Conservation (phyloP, 208 protist species). For the Herpetomonas samuelpessoai region DNA sequence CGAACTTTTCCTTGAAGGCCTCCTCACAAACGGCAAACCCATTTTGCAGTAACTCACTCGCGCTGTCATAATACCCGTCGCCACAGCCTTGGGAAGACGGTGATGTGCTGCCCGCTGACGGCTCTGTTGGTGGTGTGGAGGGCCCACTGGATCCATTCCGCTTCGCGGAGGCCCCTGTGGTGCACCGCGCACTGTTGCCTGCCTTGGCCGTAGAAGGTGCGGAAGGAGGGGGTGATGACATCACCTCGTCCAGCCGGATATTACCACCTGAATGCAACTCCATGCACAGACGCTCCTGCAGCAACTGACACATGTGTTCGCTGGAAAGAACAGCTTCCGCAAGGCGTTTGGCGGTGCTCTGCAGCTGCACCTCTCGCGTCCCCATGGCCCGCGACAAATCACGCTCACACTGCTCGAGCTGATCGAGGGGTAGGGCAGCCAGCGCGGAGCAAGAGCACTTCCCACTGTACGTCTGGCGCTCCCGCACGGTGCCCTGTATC, state of each 20-base stretch:
- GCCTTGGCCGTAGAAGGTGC: neutral
- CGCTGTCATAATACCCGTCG: slow-evolving; percentile 64
- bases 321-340: slow-evolving; percentile 24
- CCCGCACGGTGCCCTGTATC: slow-evolving; percentile 28
- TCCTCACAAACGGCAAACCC: slow-evolving; percentile 47
- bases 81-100: no score
- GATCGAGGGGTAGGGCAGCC: slow-evolving; percentile 5
- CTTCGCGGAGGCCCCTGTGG: neutral
- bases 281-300: slow-evolving; percentile 61
- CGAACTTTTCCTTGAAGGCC: slow-evolving; percentile 46
- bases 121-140: neutral
- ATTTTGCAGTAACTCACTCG: slow-evolving; percentile 50
- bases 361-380: slow-evolving; percentile 60
- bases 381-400: slow-evolving; percentile 52
- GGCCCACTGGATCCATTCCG: neutral
- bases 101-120: no score
- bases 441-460: slow-evolving; percentile 12
- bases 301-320: slow-evolving; percentile 23
- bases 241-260: slow-evolving; percentile 80
- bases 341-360: slow-evolving; percentile 32
- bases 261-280: slow-evolving; percentile 91
- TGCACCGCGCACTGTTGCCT: no score
- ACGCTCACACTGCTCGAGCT: slow-evolving; percentile 21
- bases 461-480: slow-evolving; percentile 29
- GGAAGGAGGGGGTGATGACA: neutral